Evolutionary conservation across 2,329 filamentous ascomycete genomes (phyloP).

Genomic region (Penicillium freii): DNA sequence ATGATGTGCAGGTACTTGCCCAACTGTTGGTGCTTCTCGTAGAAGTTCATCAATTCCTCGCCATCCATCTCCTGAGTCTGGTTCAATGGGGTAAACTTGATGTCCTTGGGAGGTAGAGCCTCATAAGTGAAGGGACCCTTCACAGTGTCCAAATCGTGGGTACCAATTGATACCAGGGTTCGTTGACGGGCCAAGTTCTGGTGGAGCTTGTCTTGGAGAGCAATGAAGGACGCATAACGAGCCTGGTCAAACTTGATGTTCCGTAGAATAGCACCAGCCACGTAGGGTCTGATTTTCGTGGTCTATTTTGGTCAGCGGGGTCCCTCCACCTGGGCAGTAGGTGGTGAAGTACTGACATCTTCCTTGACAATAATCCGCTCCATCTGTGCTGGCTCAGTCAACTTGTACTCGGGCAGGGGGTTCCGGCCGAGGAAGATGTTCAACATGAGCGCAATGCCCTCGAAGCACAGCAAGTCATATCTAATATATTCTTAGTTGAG

Average conservation of each 20-base stretch:
- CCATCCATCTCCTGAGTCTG: constrained; percentile 85
- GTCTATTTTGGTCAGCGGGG: constrained; percentile 50
- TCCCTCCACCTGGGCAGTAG: constrained; percentile 2
- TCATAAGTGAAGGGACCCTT: constrained; percentile 96
- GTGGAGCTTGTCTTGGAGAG: constrained; percentile 95
- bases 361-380: constrained; percentile 78
- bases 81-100: constrained; percentile 87
- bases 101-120: constrained; percentile 84
- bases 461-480: constrained; percentile 93
- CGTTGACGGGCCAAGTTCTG: constrained; percentile 90
- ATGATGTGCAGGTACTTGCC: constrained; percentile 92
- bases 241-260: constrained; percentile 89
- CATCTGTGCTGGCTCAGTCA: constrained; percentile 70
- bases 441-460: constrained; percentile 91
- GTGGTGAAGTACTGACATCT: constrained; percentile 44
- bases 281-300: constrained; percentile 75
- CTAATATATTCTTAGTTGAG: constrained; percentile 36
- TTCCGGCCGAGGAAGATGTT: constrained; percentile 86
- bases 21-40: constrained; percentile 89
- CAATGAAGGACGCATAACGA: constrained; percentile 95
- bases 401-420: constrained; percentile 73
- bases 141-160: constrained; percentile 91
- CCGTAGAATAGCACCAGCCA: constrained; percentile 84
- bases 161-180: constrained; percentile 94
- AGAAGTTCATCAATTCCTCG: constrained; percentile 88